These are phyloP conservation scores for Neospora caninum DNA, from an alignment of 169 alveolate genomes.

Conservation along the genomic window DNA sequence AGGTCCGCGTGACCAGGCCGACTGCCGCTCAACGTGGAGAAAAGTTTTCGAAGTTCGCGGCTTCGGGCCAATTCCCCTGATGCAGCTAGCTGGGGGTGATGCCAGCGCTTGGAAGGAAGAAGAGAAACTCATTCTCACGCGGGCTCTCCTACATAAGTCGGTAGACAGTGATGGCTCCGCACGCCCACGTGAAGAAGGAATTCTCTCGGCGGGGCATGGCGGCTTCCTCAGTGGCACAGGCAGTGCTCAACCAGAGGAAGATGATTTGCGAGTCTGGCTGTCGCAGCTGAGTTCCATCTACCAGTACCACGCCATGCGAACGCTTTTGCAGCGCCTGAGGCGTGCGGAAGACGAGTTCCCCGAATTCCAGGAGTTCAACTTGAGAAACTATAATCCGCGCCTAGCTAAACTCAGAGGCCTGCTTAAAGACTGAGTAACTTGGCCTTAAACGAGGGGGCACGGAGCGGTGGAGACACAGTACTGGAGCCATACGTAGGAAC, in stretches of 20 bases:
- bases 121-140: background rate
- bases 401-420: slow-evolving; percentile 14
- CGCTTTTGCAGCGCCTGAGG: background rate
- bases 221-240: background rate
- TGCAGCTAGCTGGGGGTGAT: slow-evolving; percentile 26
- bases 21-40: background rate
- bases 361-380: slow-evolving; percentile 31
- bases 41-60: slow-evolving; percentile 34
- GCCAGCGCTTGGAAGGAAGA: background rate
- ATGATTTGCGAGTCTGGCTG: slow-evolving; percentile 16
- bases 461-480: background rate
- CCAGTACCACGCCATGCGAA: slow-evolving; percentile 25
- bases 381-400: slow-evolving; percentile 11
- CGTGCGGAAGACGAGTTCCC: slow-evolving; percentile 31
- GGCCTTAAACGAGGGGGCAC: background rate
- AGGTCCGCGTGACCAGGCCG: background rate
- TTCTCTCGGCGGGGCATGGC: slow-evolving; percentile 1
- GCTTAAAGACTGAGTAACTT: slow-evolving; percentile 17
- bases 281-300: background rate
- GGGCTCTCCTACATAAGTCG: background rate
- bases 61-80: slow-evolving; percentile 1
- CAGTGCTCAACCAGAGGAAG: background rate
- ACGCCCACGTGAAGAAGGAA: background rate
- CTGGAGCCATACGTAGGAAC: too few relatives aligned
- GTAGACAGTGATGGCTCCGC: background rate